Base-by-base conservation (phyloP, 2,329 filamentous ascomycete genomes). In the Didymosphaeria variabile region DNA sequence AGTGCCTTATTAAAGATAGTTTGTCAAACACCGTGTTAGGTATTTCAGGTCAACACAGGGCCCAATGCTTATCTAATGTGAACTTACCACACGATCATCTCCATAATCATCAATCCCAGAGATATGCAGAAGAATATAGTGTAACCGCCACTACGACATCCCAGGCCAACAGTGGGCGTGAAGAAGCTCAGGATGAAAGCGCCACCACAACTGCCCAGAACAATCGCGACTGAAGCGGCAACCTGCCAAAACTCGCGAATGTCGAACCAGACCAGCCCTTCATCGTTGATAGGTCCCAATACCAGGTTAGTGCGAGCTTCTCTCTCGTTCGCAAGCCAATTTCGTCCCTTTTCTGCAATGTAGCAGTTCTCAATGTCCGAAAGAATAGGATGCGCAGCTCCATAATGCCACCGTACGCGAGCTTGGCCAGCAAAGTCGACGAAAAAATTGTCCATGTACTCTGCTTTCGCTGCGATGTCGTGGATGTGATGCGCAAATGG, bases 111-210 rank as follows among this genome's bases (percentile, higher is more conserved):
- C 3, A 80, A 65, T 0, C 72, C 69, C 0, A 76, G 57, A 6
- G 75, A 67, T 3, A 78, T 57, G 21, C 68, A 47, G 26, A 75
- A 71, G 59, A 81, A 83, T 17, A 83, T 73, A n/a, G 78, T 72
- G 59, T 83, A 83, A 3, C 79, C 80, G 1, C 80, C 80, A 42
- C 78, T 72, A 0, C 72, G 69, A 34, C 71, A 82, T 0, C 80
- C 80, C 0, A 83, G 69, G 0, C 82, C 81, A 0, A 83, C 80
- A 0, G 81, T 83, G 0, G 82, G 82, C 0, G 81, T 83, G 62
- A 77, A 80, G 62, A 71, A 83, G 9, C 77, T 79, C 19, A 83
- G 61, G 9, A 80, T 70, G 54, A 81, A 82, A 0, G 80, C 77
- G 2, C 79, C 79, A 5, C 74, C 70, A 21, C 70, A 73, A 29